Conservation (phyloP, 2,329 filamentous ascomycete genomes). For the Lachnellula arida region DNA sequence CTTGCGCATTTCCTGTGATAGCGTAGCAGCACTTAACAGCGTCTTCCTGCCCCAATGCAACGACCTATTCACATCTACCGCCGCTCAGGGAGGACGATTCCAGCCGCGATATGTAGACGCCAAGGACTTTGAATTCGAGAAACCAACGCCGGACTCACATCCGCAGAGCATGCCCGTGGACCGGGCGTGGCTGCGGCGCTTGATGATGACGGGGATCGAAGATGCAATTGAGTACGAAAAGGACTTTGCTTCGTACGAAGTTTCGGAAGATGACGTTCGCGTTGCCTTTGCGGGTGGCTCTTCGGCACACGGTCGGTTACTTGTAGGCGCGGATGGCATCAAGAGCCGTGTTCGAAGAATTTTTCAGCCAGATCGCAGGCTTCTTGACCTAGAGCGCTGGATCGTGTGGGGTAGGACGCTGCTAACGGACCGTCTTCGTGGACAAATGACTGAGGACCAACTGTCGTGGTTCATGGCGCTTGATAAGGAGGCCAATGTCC, state of each 20-base stretch:
- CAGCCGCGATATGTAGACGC: conserved; percentile 4
- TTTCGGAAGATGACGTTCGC: conserved; percentile 16
- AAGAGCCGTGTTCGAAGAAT: conserved; percentile 30
- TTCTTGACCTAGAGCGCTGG: conserved; percentile 32
- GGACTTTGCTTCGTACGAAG: conserved; percentile 27
- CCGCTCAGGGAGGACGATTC: not conserved
- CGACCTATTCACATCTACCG: not conserved
- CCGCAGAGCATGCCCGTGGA: conserved; percentile 22
- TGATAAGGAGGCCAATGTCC: conserved; percentile 5
- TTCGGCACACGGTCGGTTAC: conserved; percentile 21
- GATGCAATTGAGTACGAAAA: conserved; percentile 31
- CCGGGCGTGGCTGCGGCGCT: conserved; percentile 30
- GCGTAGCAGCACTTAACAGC: not conserved
- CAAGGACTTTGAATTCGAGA: not conserved
- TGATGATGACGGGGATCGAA: conserved; percentile 25
- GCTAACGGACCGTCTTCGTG: not conserved
- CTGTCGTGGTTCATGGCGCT: conserved; percentile 5
- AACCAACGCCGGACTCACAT: not conserved
- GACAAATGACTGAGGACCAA: not conserved
- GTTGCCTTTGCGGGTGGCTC: conserved; percentile 30
- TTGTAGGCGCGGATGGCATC: conserved; percentile 33
- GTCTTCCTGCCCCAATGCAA: not conserved
- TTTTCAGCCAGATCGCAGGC: conserved; percentile 29
- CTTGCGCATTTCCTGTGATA: not conserved
- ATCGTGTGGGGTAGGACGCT: conserved; percentile 27